Conservation (phyloP, 805 yeast species). For the Starmerella tilneyi region DNA sequence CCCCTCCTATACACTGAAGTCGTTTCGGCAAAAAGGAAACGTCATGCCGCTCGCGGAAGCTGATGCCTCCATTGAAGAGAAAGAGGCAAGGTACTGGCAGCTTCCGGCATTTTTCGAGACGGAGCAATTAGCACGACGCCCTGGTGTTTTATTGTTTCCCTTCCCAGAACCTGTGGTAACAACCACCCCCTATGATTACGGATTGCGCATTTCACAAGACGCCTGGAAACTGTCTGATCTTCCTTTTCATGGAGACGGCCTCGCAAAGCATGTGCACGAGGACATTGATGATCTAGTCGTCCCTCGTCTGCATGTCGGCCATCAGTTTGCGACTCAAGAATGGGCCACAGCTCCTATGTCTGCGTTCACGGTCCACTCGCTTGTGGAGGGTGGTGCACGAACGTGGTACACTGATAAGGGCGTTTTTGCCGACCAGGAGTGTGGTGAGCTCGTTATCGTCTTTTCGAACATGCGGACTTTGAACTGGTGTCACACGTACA, state of each 20-base stretch:
- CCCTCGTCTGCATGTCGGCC: constrained; percentile 13
- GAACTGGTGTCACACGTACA: constrained; percentile 17
- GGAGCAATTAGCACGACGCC: constrained; percentile 1
- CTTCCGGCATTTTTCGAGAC: constrained; percentile 14
- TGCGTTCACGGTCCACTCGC: background rate
- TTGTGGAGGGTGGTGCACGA: constrained; percentile 13
- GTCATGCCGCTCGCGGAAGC: background rate
- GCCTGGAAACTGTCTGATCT: constrained; percentile 11
- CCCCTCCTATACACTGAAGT: background rate
- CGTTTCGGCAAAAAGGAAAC: background rate
- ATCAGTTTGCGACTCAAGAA: constrained; percentile 6
- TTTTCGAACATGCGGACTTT: background rate
- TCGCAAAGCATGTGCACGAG: constrained; percentile 10
- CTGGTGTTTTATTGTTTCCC: background rate
- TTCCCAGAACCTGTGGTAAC: background rate
- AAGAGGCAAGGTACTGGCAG: constrained; percentile 3
- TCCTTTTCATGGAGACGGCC: constrained; percentile 2
- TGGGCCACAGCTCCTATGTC: background rate
- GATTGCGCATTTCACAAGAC: background rate
- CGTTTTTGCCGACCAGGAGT: constrained; percentile 12
- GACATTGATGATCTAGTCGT: constrained; percentile 13
- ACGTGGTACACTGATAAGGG: constrained; percentile 14
- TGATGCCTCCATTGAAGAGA: background rate
- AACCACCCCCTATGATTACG: background rate
- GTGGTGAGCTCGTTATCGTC: constrained; percentile 13